Evolutionary conservation across 2,329 filamentous ascomycete genomes (phyloP), one percentile per base, ranked within the genome.

Genomic region (Plectosphaerella sp.): DNA sequence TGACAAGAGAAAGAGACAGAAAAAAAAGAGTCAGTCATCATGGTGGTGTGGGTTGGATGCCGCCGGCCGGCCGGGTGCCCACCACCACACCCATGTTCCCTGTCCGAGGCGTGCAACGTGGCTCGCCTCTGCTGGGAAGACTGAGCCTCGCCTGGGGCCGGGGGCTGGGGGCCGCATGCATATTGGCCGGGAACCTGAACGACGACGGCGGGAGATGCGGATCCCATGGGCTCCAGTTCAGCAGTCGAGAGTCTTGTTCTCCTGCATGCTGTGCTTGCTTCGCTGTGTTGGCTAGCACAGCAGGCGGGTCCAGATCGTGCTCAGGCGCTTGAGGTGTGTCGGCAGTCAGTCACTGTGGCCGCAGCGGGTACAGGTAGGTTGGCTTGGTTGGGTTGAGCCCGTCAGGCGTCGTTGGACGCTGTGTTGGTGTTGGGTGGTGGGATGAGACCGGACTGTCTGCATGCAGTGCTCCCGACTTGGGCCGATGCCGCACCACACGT

Each of bases 91-190:
- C 22, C 22, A 22, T 22, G 22, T 22, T 47, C 54, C 54, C 33
- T 50, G 52, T 56, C 53, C 46, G 49, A 47, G 56, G 49, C 33
- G 55, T 58, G 57, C 57, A 58, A 58, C 57, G 57, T 58, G 57
- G 57, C 57, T 55, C 53, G 57, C 55, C 51, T 58, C 41, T 33
- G 28, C 28, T 33, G 28, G 28, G 28, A 33, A 12, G 8, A 45
- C 45, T 39, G 39, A 58, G 54, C 52, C 54, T 57, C 50, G 54
- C 50, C 54, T 58, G 28, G 46, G 22, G 22, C 28, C 28, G 8
- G 28, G 28, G 28, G 28, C 28, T 33, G 28, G 28, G 28, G 28
- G 28, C 28, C 11, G 28, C 28, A 33, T 33, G 28, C 28, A 33
- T 33, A 33, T 33, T 22, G 28, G 28, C 28, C 28, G 28, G 28